Base-by-base conservation (phyloP, 306 rosid species). In the Crotalaria pallida region DNA sequence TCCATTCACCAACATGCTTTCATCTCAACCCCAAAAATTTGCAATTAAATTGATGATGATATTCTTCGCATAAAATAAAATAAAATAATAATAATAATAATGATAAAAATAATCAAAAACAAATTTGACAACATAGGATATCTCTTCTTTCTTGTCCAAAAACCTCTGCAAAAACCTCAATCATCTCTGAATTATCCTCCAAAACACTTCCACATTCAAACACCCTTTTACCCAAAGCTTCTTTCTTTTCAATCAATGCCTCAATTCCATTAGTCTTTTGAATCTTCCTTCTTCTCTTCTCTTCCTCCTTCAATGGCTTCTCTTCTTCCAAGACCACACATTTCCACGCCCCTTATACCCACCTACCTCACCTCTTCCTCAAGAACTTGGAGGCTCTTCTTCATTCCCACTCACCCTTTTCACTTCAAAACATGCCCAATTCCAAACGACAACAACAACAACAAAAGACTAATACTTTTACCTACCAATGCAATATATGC, bases 121-220 rank as follows among this genome's bases (percentile, higher is more conserved):
- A 3, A 38, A 38, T 8, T 40, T 13, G 36, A 12, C 11, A 7
- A 55, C 13, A 38, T 1, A 34, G 12, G 72, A 69, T 69, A 77
- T 52, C 24, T 26, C 36, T 77, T 29, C 40, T 13, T 59, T 55
- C 22, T 36, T 26, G 29, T 26, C 3, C 29, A 63, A 84, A 85
- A 88, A 84, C 88, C 90, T 71, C 84, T 73, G 66, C 65, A 80
- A 88, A 88, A 82, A 29, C 34, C 89, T 89, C 68, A 58, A 47
- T 36, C 50, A 47, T 36, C 52, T 33, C 33, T 15, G 15, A 18
- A 50, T 63, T 53, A 22, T 66, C 79, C 44, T 47, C n/a, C 16
- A 1, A 10, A 22, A 10, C 33, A 10, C 31, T 10, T 7, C 1
- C 13, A 16, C 13, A 51, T 1, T 2, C 21, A 12, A 0, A 21